Evolutionary conservation across 1,139 yeast species (phyloP).

Genomic region (Wickerhamiella pararugosa): DNA sequence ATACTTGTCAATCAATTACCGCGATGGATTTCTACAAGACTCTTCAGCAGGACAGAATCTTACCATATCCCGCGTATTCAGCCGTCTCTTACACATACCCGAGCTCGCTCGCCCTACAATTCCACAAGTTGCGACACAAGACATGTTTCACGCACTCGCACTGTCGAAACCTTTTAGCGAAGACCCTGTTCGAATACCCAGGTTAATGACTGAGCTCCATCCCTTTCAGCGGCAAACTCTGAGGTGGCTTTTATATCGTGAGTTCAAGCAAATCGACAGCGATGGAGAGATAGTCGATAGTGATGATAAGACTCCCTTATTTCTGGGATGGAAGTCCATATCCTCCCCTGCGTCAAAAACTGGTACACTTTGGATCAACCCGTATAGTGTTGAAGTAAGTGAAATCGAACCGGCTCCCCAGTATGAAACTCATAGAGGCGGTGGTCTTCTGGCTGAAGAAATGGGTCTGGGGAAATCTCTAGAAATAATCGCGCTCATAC

Average conservation of each 20-base stretch:
- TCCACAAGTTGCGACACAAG: background rate
- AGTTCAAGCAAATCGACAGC: constrained; percentile 34
- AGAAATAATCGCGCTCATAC: constrained; percentile 53
- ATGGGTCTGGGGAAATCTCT: constrained; percentile 96
- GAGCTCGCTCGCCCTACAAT: background rate
- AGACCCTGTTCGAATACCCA: background rate
- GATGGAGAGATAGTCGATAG: constrained; percentile 12
- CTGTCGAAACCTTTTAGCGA: background rate
- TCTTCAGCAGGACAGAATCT: constrained; percentile 1
- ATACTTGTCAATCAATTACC: background rate
- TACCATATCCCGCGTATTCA: constrained; percentile 1
- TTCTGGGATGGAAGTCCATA: constrained; percentile 16
- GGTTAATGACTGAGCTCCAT: background rate
- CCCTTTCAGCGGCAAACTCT: constrained; percentile 48
- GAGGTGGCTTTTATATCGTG: constrained; percentile 47
- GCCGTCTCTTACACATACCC: background rate
- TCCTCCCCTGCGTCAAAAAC: constrained; percentile 21
- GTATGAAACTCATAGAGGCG: constrained; percentile 26
- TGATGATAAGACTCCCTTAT: constrained; percentile 14
- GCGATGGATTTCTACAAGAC: background rate
- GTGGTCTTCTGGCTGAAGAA: constrained; percentile 73
- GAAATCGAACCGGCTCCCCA: constrained; percentile 10
- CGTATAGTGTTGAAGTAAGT: constrained; percentile 19
- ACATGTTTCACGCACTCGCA: constrained; percentile 3
- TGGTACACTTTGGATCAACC: constrained; percentile 21